Base-by-base conservation (phyloP, 139 green algal genomes). In the Coelastrella sp. region DNA sequence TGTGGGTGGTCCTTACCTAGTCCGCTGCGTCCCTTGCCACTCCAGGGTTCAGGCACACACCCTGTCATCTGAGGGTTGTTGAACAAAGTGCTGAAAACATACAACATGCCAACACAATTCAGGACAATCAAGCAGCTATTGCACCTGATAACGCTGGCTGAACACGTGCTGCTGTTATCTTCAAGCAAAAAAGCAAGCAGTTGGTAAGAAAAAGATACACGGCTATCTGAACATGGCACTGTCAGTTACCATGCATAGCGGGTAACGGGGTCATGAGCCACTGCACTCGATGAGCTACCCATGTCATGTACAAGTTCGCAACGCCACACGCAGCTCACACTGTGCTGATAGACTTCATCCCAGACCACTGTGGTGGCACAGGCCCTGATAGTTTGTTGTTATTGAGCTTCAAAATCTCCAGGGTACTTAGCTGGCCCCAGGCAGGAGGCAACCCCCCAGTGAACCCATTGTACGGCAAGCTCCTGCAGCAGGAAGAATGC, bases 401-500 rank as follows among this genome's bases (percentile, higher is more conserved):
- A 58, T 87, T 87, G 22, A 87, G 64, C 81, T 87, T 87, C 11
- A 87, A 14, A 17, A 65, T 58, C 47, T 65, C 11, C 61, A 87
- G 64, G 32, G 14, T 78, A 20, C 6, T 32, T 64, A 87, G 8
- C 13, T 77, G 14, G 14, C 81, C 81, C 81, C 61, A 77, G 6
- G 47, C 13, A 19, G 81, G 23, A 3, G 81, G 81, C 81, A 87
- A 16, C 5, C 5, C 7, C 7, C 81, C 81, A 10, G 61, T 64
- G 5, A 87, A 20, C 23, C 77, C 61, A 64, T 87, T 87, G 81
- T 87, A 87, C 6, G 81, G 81, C 4, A 87, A 58, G 64, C 81
- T 87, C 80, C 80, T 86, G 80, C 80, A 75, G 6, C 57, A 85
- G 6, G 16, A 54, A 13, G 71, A 32, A 85, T 13, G 32, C 32